Evolutionary conservation across 495 filamentous ascomycete species (phyloP), one percentile per base, ranked within the genome.

Genomic region (Podospora didyma): DNA sequence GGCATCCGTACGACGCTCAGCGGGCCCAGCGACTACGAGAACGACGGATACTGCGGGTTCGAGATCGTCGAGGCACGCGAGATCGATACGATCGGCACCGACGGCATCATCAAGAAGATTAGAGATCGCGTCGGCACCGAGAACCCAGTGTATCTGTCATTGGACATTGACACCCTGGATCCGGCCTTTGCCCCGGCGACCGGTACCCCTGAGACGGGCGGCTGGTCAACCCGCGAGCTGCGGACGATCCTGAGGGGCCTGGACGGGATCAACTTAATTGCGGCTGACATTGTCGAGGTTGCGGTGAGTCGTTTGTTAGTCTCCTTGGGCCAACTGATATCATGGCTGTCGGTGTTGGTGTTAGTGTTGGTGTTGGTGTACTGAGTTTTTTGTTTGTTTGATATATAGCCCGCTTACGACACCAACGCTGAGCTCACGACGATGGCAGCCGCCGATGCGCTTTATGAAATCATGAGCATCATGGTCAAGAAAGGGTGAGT

Each of bases 351-450:
- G n/a, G n/a, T n/a, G n/a, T n/a, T n/a, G n/a, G n/a, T n/a, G n/a
- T n/a, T 57, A 5, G 39, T 48, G 16, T 19, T 49, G 5, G n/a
- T n/a, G n/a, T n/a, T 37, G 20, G 35, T 35, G 23, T 39, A 16
- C 45, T 60, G 37, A 62, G 17, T 23, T 49, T 22, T 10, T 14
- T 28, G 24, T 7, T 21, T 24, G 35, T 39, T n/a, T n/a, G 14
- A 11, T 28, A 14, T 14, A 37, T 82, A 89, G 60, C 90, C 90
- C 7, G 89, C 89, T 3, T 95, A 96, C 68, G 90, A 95, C 68
- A 90, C 89, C 26, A 87, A 86, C 57, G 89, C 87, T 1, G 90
- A 96, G 79, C 86, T 86, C 63, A 96, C 90, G 12, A 90, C 90
- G 28, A 81, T 95, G 72, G 89, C 88, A 9, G 90, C 89, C 2